Conservation (phyloP, 2,329 filamentous ascomycete genomes). For the Talaromyces pinophilus region DNA sequence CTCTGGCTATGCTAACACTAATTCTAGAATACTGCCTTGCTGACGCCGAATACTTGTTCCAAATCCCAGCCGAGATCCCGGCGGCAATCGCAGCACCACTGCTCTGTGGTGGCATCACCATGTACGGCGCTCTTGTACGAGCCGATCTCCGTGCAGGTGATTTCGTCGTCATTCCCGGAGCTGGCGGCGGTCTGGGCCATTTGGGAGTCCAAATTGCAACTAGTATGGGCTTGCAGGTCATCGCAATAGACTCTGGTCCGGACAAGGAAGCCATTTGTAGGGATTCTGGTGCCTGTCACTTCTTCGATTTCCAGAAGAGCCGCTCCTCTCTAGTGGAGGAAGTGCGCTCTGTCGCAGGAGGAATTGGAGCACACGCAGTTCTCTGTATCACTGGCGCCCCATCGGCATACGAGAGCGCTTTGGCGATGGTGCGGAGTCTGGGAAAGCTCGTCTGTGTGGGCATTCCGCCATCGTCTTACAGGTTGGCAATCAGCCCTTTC, state of each 20-base stretch:
- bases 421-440: constrained; percentile 9
- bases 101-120: not conserved
- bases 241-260: not conserved
- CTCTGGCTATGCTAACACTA: no score
- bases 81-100: not conserved
- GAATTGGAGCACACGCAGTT: constrained; percentile 15
- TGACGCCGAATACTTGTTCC: no score
- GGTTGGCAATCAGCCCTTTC: not conserved
- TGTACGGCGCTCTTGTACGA: not conserved
- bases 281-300: not conserved
- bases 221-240: not conserved
- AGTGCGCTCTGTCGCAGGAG: constrained; percentile 4
- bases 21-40: no score
- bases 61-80: not conserved
- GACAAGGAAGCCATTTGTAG: not conserved
- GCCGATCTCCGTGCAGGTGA: not conserved
- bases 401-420: constrained; percentile 11
- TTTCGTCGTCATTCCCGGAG: not conserved
- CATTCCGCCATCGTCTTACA: not conserved
- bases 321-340: not conserved
- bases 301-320: not conserved
- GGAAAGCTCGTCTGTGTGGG: constrained; percentile 14
- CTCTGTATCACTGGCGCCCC: constrained; percentile 12
- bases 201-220: not conserved
- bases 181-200: not conserved